Evolutionary conservation across 1,284 basidiomycete genomes (phyloP).

Genomic region (Malassezia pachydermatis): DNA sequence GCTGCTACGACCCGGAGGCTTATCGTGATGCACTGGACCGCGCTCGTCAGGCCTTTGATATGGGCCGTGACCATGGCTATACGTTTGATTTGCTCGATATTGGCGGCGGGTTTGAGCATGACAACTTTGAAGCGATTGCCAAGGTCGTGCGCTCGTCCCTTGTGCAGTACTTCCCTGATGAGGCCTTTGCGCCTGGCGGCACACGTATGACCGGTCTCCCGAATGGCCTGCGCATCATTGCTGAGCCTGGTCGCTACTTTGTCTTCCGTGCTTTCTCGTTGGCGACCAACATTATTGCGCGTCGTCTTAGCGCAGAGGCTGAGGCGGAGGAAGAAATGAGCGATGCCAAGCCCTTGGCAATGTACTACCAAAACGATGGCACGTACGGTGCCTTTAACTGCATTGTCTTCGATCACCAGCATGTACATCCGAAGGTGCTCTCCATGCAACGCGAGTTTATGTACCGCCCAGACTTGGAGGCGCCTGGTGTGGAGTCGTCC

Average conservation of each 20-base stretch:
- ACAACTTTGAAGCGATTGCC: constrained; percentile 74
- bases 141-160: constrained; percentile 63
- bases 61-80: constrained; percentile 73
- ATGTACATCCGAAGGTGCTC: constrained; percentile 71
- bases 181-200: constrained; percentile 42
- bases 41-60: constrained; percentile 73
- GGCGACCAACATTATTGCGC: constrained; percentile 85
- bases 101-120: constrained; percentile 89
- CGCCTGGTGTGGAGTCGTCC: constrained; percentile 24
- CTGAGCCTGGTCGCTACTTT: constrained; percentile 91
- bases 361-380: constrained; percentile 49
- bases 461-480: constrained; percentile 45
- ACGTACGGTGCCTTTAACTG: constrained; percentile 93
- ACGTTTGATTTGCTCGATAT: constrained; percentile 76
- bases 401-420: constrained; percentile 84
- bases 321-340: constrained; percentile 18
- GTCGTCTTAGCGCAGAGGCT: constrained; percentile 49
- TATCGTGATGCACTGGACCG: constrained; percentile 82
- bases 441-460: constrained; percentile 48
- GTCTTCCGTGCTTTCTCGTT: constrained; percentile 86
- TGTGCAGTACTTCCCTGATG: constrained; percentile 71
- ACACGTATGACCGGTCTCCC: constrained; percentile 34
- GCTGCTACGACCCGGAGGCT: constrained; percentile 81
- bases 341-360: constrained; percentile 31
- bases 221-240: constrained; percentile 72